These are phyloP conservation scores for Paramecium pentaurelia DNA, from an alignment of 73 alveolate genomes.

Conservation along the genomic window DNA sequence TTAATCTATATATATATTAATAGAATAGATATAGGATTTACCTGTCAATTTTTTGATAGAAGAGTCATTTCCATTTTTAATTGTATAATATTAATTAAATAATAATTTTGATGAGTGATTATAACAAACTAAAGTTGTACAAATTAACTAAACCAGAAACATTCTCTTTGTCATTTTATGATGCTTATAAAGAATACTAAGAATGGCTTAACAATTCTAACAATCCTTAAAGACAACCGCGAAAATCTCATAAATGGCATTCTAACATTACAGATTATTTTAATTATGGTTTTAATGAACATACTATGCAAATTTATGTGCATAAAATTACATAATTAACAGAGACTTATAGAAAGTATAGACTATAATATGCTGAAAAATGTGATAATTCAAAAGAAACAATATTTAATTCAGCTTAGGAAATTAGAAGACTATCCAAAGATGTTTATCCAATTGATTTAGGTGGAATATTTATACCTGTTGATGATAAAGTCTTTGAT, in stretches of 20 bases:
- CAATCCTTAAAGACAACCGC: not conserved
- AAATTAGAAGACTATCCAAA: not conserved
- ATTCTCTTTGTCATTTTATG: not conserved
- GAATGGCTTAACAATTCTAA: not conserved
- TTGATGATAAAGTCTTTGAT: constrained; percentile 6
- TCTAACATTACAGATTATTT: not conserved
- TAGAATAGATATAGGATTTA: not conserved
- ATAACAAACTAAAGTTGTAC: not conserved
- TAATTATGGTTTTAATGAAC: constrained; percentile 51
- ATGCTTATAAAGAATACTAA: not conserved
- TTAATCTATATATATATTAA: not conserved
- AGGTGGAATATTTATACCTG: constrained; percentile 38
- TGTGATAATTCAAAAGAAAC: not conserved
- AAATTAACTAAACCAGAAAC: constrained; percentile 30
- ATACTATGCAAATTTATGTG: constrained; percentile 27
- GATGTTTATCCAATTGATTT: constrained; percentile 36
- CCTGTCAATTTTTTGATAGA: not conserved
- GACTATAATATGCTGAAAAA: not conserved
- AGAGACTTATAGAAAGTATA: not conserved
- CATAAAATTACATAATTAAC: constrained; percentile 29
- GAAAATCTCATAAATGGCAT: constrained; percentile 13
- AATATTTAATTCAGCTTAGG: not conserved
- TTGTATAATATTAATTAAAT: not conserved
- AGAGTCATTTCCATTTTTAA: not conserved
- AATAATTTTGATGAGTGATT: not conserved